Evolutionary conservation across 2,329 filamentous ascomycete species (phyloP).

Genomic region (Diaporthe helianthi): DNA sequence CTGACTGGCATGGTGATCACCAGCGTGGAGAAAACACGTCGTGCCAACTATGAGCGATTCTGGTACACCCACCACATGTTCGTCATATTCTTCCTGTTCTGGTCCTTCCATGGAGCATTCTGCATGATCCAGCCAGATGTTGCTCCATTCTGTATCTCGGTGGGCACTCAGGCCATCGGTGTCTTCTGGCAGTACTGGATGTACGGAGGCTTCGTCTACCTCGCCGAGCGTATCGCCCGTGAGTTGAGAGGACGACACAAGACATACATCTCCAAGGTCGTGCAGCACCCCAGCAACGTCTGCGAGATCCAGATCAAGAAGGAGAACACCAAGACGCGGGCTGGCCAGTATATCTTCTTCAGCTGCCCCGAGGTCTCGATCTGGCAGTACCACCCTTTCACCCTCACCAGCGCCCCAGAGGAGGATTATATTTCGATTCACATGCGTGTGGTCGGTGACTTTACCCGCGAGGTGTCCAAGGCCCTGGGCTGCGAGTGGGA

Average conservation of each 20-base stretch:
- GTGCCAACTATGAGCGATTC: constrained; percentile 86
- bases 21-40: constrained; percentile 77
- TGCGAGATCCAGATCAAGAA: constrained; percentile 94
- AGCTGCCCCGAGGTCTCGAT: constrained; percentile 86
- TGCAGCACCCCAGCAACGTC: constrained; percentile 88
- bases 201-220: constrained; percentile 81
- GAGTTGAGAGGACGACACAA: constrained; percentile 82
- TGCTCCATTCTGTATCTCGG: constrained; percentile 76
- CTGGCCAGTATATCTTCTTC: constrained; percentile 88
- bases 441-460: constrained; percentile 83
- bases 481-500: constrained; percentile 79
- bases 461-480: constrained; percentile 73
- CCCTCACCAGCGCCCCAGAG: constrained; percentile 84
- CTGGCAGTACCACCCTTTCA: constrained; percentile 91
- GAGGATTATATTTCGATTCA: constrained; percentile 91
- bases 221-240: constrained; percentile 79
- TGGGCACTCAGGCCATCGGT: constrained; percentile 70
- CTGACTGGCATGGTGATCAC: constrained; percentile 82
- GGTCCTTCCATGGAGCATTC: constrained; percentile 88
- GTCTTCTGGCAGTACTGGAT: constrained; percentile 92
- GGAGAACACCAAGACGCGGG: constrained; percentile 80
- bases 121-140: constrained; percentile 90
- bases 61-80: constrained; percentile 93
- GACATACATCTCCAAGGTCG: constrained; percentile 87
- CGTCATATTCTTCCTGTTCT: constrained; percentile 87